phyloP scores from a whole-genome alignment of 1,284 basidiomycete genomes.

The Neolentinus lepideus region DNA sequence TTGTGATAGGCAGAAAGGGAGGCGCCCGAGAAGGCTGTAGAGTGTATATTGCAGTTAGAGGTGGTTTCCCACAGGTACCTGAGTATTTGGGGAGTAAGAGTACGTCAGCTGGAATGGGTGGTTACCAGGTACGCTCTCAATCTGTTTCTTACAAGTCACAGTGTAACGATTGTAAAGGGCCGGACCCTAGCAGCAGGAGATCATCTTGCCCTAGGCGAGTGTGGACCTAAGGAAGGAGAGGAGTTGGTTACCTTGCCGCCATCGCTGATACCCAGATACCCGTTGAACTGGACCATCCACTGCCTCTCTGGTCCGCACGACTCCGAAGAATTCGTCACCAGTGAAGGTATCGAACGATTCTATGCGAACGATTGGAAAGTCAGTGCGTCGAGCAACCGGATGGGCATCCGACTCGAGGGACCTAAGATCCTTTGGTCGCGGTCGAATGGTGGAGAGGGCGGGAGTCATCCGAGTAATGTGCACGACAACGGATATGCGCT shows the following conservation, averaged over 20 bases:
- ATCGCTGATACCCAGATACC: constrained; percentile 35
- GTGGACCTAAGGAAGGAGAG: constrained; percentile 14
- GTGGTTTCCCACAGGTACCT: constrained; percentile 56
- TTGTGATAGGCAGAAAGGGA: constrained; percentile 22
- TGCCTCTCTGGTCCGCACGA: constrained; percentile 61
- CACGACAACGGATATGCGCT: constrained; percentile 62
- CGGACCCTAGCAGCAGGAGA: constrained; percentile 43
- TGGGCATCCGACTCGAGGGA: constrained; percentile 37
- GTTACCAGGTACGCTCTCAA: constrained; percentile 37
- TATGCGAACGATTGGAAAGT: constrained; percentile 46
- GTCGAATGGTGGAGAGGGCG: constrained; percentile 59
- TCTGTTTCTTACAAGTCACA: background rate
- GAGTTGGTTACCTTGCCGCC: constrained; percentile 12
- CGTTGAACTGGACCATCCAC: constrained; percentile 41
- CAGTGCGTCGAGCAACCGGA: constrained; percentile 51
- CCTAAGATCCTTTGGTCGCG: constrained; percentile 54
- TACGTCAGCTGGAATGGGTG: constrained; percentile 54
- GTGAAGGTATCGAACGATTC: constrained; percentile 38
- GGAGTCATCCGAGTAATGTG: constrained; percentile 67
- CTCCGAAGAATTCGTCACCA: constrained; percentile 48
- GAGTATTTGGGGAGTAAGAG: constrained; percentile 56
- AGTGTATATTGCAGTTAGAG: constrained; percentile 48
- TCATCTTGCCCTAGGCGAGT: constrained; percentile 31
- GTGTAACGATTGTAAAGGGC: constrained; percentile 28
- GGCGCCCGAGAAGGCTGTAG: constrained; percentile 31